phyloP scores from a whole-genome alignment of 345 rosid genomes.

The Hibiscus tridactylites region DNA sequence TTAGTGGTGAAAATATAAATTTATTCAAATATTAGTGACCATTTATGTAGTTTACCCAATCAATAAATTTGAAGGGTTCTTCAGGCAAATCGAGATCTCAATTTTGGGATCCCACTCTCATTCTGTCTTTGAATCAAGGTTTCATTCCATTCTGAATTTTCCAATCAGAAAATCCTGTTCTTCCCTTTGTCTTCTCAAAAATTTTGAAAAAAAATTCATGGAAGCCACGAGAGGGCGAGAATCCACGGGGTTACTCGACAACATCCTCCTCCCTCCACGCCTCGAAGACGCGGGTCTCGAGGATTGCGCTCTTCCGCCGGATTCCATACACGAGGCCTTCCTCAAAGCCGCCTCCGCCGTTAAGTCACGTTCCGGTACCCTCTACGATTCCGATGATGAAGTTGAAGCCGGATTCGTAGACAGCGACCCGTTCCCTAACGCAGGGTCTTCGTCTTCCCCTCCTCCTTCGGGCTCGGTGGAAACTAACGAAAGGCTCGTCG shows the following conservation, averaged over 20 bases:
- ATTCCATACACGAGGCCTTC: constrained; percentile 46
- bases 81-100: too few species aligned
- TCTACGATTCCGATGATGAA: constrained; percentile 18
- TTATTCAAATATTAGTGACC: too few species aligned
- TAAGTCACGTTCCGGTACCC: constrained; percentile 28
- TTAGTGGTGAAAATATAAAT: too few species aligned
- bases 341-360: constrained; percentile 40
- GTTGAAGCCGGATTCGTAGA: background rate
- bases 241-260: constrained; percentile 18
- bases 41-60: too few species aligned
- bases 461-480: background rate
- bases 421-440: background rate
- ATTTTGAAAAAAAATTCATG: background rate
- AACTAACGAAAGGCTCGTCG: background rate
- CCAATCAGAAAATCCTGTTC: background rate
- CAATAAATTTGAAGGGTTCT: too few species aligned
- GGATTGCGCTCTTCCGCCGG: constrained; percentile 48
- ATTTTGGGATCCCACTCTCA: background rate
- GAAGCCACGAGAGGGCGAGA: constrained; percentile 12
- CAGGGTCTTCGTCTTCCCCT: background rate
- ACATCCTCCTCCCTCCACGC: constrained; percentile 42
- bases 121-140: background rate
- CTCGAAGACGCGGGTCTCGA: constrained; percentile 56
- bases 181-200: background rate
- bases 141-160: background rate